Evolutionary conservation across 768 basidiomycete species (phyloP).

Genomic region (Hericium erinaceus): DNA sequence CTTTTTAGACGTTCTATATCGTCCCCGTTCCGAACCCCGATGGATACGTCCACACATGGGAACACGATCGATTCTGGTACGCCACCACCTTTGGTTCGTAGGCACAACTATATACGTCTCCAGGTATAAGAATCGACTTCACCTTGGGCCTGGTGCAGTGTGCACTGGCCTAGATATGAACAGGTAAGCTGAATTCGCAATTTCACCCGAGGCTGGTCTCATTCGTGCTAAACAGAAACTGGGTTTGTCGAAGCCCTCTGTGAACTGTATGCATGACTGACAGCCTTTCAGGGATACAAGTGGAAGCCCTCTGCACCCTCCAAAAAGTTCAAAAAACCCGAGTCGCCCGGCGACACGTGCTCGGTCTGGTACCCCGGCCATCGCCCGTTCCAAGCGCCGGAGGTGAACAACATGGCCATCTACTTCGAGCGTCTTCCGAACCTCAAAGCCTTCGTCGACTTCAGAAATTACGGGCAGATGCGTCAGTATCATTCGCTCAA

Average conservation of each 20-base stretch:
- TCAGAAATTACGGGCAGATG: conserved; percentile 80
- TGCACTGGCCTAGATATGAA: conserved; percentile 77
- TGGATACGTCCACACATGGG: conserved; percentile 71
- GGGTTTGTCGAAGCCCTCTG: not conserved
- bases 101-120: not conserved
- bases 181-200: conserved; percentile 29
- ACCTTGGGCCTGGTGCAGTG: conserved; percentile 34
- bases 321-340: conserved; percentile 2
- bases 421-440: conserved; percentile 46
- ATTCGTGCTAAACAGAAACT: not conserved
- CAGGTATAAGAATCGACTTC: conserved; percentile 67
- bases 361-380: conserved; percentile 70
- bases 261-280: not conserved
- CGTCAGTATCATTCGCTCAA: conserved; percentile 26
- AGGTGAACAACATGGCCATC: conserved; percentile 67
- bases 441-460: conserved; percentile 59
- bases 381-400: conserved; percentile 66
- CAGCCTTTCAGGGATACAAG: conserved; percentile 50
- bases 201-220: not conserved
- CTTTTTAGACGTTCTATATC: conserved; percentile 50
- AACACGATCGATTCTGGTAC: conserved; percentile 55
- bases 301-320: conserved; percentile 39
- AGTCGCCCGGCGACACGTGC: conserved; percentile 42
- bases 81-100: conserved; percentile 2
- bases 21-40: conserved; percentile 63